Conservation (phyloP, 2,329 filamentous ascomycete species). For the Neopestalotiopsis sp. region DNA sequence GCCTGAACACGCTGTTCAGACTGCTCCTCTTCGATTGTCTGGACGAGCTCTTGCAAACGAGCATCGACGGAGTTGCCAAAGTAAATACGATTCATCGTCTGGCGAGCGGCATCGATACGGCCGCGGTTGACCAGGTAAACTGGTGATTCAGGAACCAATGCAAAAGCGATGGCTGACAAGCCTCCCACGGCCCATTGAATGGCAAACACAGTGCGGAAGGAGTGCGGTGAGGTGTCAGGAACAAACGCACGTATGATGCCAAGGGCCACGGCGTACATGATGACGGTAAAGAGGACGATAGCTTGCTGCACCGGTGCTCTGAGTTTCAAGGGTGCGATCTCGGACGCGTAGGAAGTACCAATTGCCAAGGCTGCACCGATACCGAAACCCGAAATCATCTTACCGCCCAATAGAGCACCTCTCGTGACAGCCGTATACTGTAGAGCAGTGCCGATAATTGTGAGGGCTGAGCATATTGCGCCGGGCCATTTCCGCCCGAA, state of each 20-base stretch:
- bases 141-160: background rate
- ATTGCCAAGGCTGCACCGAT: background rate
- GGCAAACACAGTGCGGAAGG: slow-evolving; percentile 1
- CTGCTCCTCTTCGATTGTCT: slow-evolving; percentile 4
- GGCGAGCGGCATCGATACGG: background rate
- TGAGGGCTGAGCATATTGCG: background rate
- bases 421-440: background rate
- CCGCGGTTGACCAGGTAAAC: background rate
- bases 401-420: background rate
- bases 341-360: background rate
- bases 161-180: background rate
- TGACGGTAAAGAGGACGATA: background rate
- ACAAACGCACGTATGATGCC: background rate
- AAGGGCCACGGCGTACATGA: background rate
- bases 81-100: background rate
- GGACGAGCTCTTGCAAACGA: background rate
- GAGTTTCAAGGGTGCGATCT: background rate
- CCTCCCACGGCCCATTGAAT: background rate
- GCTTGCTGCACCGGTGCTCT: background rate
- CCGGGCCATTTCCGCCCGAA: background rate
- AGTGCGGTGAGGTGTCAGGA: background rate
- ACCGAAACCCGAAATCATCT: background rate
- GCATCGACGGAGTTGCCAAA: background rate
- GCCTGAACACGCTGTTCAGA: background rate
- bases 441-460: background rate